Conservation (phyloP, 495 filamentous ascomycete species). For the Durotheca rogersii region DNA sequence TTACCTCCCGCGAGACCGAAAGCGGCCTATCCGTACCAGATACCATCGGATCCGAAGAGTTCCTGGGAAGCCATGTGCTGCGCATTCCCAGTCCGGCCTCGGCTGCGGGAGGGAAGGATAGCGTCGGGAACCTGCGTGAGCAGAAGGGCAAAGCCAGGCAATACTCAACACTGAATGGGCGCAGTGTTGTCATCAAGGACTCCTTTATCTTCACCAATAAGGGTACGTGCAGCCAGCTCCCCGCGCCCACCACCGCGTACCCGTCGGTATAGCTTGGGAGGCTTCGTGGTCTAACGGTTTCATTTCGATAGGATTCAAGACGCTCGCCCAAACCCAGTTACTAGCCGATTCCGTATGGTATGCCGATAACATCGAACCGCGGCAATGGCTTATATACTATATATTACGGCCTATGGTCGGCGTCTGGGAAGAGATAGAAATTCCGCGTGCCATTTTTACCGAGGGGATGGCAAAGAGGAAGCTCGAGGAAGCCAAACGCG, state of each 20-base stretch:
- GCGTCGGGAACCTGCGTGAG: conserved; percentile 72
- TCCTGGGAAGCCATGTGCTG: conserved; percentile 94
- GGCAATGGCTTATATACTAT: conserved; percentile 95
- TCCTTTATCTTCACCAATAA: conserved; percentile 93
- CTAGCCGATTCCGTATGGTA: conserved; percentile 86
- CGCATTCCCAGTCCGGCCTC: conserved; percentile 66
- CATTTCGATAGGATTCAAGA: conserved; percentile 73
- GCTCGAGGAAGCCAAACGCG: conserved; percentile 35
- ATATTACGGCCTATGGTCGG: conserved; percentile 92
- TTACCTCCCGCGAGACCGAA: conserved; percentile 86
- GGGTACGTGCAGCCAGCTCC: conserved; percentile 54
- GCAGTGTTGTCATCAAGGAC: conserved; percentile 94
- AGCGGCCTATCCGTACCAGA: conserved; percentile 75
- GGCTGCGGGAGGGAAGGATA: conserved; percentile 66
- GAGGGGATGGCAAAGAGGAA: conserved; percentile 38
- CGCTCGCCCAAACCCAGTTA: conserved; percentile 84
- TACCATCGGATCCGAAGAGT: conserved; percentile 84
- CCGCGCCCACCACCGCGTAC: background rate
- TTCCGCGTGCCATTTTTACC: conserved; percentile 60
- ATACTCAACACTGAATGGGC: conserved; percentile 86
- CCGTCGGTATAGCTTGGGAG: too few relatives aligned
- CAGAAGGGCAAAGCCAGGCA: conserved; percentile 90
- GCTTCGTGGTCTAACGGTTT: conserved; percentile 13
- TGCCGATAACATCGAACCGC: conserved; percentile 74
- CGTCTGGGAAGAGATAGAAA: conserved; percentile 70